A percentile compares a stretch with the other conserved stretches of the same genome.
Evolutionary conservation across 139 green algal species (phyloP).

Genomic region (Ulvella scutata): DNA sequence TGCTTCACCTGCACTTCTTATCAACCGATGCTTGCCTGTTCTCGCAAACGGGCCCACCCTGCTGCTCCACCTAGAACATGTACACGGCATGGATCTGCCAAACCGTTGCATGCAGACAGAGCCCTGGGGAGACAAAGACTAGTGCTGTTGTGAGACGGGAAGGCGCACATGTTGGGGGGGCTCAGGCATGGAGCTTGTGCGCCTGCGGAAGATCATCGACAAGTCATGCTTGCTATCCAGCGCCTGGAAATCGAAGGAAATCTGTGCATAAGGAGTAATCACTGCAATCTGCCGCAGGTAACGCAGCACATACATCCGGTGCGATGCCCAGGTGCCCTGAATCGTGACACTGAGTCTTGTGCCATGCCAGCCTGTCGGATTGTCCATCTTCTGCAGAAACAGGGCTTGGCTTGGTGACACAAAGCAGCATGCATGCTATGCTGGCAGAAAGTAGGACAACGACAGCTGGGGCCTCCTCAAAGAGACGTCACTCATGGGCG

Average conservation of each 20-base stretch:
- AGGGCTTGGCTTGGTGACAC: too few species aligned
- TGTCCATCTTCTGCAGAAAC: slow-evolving; percentile 40
- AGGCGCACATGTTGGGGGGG: slow-evolving; percentile 24
- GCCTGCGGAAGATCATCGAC: slow-evolving; percentile 53
- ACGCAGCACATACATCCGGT: slow-evolving; percentile 32
- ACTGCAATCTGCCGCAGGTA: slow-evolving; percentile 93
- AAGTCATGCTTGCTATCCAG: slow-evolving; percentile 35
- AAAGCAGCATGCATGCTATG: too few species aligned
- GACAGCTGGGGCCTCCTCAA: too few species aligned
- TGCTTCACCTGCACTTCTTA: slow-evolving; percentile 41
- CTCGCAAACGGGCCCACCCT: too few species aligned
- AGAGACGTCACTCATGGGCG: too few species aligned
- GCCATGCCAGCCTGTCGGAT: slow-evolving; percentile 65
- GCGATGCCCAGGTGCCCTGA: slow-evolving; percentile 70
- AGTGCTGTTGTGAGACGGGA: background rate
- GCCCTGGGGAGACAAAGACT: background rate
- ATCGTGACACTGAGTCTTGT: slow-evolving; percentile 73
- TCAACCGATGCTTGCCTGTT: too few species aligned
- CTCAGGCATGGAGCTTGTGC: slow-evolving; percentile 77
- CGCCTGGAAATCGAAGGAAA: slow-evolving; percentile 52
- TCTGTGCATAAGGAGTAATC: slow-evolving; percentile 90
- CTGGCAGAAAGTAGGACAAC: too few species aligned
- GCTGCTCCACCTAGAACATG: too few species aligned
- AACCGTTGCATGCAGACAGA: too few species aligned
- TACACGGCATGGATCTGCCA: background rate